Evolutionary conservation across 306 rosid species (phyloP), one percentile per base, ranked within the genome.

Genomic region (Lathyrus aphaca): DNA sequence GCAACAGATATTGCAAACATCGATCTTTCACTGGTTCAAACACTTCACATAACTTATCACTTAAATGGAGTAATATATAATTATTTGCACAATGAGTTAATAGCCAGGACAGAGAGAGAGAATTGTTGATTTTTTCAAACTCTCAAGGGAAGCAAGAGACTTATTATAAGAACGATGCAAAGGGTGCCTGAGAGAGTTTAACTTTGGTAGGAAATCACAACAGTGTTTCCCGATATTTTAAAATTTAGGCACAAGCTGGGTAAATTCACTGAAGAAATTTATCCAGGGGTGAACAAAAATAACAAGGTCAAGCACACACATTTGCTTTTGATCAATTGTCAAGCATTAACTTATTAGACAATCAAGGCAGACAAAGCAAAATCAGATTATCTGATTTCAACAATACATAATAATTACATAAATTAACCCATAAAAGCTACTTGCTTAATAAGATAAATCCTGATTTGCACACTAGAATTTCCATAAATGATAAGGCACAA

Each of bases 401-500:
- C 4, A 29, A 29, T 30, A 30, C 35, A 35, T 35, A 8, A 7
- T 35, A 6, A 35, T 35, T 12, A 44, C 50, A 38, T 23, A 23
- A 72, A 46, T 37, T 50, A 63, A 64, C 35, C 55, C 35, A 39
- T 7, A 64, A 74, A 15, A 50, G 8, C 37, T 32, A 19, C 42
- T 38, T 23, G 11, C 29, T 53, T 32, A 40, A 27, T 40, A 64
- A 2, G 29, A 63, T 15, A 54, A 54, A 38, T 15, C 27, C 77
- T 23, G 27, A 30, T 39, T 16, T 3, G 5, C 30, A 50, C 44
- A 39, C 40, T 39, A 25, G 35, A 51, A 32, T n/a, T 14, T 54
- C 60, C 67, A 74, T 35, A 45, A 48, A 59, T 49, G 56, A 49
- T 9, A 16, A 59, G 30, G 80, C 69, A 67, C 61, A 58, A 67